A percentile compares a stretch with the other conserved stretches of the same genome.
phyloP scores from a whole-genome alignment of 176 grass and related monocot genomes.

The Chrysopogon serrulatus region DNA sequence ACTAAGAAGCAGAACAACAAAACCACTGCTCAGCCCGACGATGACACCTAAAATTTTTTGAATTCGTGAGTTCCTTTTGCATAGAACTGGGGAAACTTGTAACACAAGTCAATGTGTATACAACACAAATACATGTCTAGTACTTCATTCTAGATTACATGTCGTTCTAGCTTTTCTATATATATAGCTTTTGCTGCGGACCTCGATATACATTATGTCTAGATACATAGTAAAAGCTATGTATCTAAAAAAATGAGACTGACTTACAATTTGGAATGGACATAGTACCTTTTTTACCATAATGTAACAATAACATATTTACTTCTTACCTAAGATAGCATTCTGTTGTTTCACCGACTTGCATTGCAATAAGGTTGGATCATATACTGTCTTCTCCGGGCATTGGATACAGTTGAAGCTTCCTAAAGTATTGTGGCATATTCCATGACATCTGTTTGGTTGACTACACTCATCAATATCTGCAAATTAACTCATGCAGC shows the following conservation, averaged over 20 bases:
- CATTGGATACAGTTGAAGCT: neutral
- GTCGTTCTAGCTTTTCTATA: too few relatives aligned
- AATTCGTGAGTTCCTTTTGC: neutral
- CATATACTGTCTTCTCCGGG: neutral
- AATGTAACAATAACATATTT: neutral
- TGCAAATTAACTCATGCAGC: neutral
- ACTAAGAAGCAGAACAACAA: neutral
- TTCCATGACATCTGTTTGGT: neutral
- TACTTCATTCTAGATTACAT: too few relatives aligned
- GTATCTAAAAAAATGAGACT: too few relatives aligned
- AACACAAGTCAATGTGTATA: too few relatives aligned
- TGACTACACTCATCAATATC: neutral
- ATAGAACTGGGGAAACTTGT: too few relatives aligned
- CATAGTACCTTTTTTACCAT: neutral
- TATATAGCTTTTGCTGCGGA: too few relatives aligned
- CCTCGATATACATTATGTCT: too few relatives aligned
- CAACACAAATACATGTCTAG: too few relatives aligned
- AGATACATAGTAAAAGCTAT: too few relatives aligned
- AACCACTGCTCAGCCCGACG: neutral
- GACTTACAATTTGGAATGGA: too few relatives aligned
- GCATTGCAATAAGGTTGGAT: neutral
- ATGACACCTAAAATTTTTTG: slow-evolving; percentile 2
- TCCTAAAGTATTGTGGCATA: neutral
- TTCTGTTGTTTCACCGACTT: neutral
- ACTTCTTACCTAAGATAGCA: neutral